Base-by-base conservation (phyloP, 139 green algal species). In the Volvox africanus region DNA sequence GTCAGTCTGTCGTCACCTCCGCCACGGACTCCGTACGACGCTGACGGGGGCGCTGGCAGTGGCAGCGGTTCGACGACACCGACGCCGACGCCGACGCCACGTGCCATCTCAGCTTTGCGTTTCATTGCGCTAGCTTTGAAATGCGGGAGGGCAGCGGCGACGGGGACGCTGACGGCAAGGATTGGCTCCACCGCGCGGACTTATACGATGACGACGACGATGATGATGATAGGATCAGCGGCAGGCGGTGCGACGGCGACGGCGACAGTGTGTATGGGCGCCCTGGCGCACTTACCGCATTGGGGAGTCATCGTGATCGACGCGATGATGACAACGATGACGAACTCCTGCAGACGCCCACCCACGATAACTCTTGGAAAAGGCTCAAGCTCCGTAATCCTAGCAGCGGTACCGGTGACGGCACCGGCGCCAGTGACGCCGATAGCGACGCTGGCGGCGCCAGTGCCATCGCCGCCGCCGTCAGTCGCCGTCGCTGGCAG, bases 31-130 rank as follows among this genome's bases (percentile, higher is more conserved):
- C 28, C 71, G 20, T 79, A 79, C 71, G 71, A 35, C 71, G 71
- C 14, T 2, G 75, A 81, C 17, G 33, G 75, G 30, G 75, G 32
- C 75, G 75, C 6, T 35, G 75, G 36, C 78, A 65, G 78, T 17
- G 36, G 78, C 78, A 84, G 78, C 78, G 78, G 37, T 17, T 84
- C 78, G 26, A 84, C 78, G 36, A 84, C n/a, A n/a, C n/a, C n/a
- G n/a, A n/a, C n/a, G n/a, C n/a, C n/a, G n/a, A n/a, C 78, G 37
- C 80, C 80, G 26, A 86, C 80, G 5, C 80, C 44, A 12, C 80
- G 80, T 12, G 80, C 50, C 2, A 86, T 24, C 50, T 71, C 14
- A 86, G 80, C 80, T 86, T 86, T 44, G 80, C 80, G 0, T 71
- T 86, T n/a, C 80, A 71, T 0, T 17, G 5, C 26, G 80, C 80